phyloP scores from a whole-genome alignment of 352 stramenopile genomes.

The Pilasporangium apinafurcum region DNA sequence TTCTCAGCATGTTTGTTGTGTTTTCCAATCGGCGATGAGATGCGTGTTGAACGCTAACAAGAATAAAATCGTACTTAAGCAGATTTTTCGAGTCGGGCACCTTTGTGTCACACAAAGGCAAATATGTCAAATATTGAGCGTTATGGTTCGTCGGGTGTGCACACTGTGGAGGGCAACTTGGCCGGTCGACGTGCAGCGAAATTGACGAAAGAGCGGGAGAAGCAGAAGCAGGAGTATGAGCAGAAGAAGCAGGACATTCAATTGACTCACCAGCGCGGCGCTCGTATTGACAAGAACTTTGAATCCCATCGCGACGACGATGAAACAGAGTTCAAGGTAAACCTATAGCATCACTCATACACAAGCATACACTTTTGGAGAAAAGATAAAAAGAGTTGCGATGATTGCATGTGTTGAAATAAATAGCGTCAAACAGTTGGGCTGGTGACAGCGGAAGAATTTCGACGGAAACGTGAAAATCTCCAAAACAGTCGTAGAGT shows the following conservation, averaged over 20 bases:
- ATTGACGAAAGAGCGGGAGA: constrained; percentile 89
- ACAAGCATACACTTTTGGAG: no score
- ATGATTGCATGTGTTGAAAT: background rate
- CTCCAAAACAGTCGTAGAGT: constrained; percentile 38
- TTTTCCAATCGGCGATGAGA: no score
- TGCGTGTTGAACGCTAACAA: no score
- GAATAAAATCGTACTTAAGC: constrained; percentile 18
- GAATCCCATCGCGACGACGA: constrained; percentile 73
- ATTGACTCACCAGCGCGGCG: constrained; percentile 63
- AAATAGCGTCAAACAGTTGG: constrained; percentile 80
- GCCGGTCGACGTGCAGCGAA: constrained; percentile 86
- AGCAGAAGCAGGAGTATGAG: constrained; percentile 93
- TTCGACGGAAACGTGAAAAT: constrained; percentile 84
- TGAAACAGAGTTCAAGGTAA: constrained; percentile 84
- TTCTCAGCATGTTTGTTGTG: constrained; percentile 41
- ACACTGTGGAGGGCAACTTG: constrained; percentile 97
- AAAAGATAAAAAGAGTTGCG: no score
- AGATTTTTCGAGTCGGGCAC: background rate
- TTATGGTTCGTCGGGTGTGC: constrained; percentile 84
- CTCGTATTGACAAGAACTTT: constrained; percentile 91
- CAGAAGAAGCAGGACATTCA: constrained; percentile 90
- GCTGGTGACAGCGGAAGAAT: constrained; percentile 94
- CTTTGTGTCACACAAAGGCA: background rate
- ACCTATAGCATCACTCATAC: no score
- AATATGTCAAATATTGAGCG: constrained; percentile 67